Base-by-base conservation (phyloP, 257 asterid species). In the Nicotiana tomentosiformis region DNA sequence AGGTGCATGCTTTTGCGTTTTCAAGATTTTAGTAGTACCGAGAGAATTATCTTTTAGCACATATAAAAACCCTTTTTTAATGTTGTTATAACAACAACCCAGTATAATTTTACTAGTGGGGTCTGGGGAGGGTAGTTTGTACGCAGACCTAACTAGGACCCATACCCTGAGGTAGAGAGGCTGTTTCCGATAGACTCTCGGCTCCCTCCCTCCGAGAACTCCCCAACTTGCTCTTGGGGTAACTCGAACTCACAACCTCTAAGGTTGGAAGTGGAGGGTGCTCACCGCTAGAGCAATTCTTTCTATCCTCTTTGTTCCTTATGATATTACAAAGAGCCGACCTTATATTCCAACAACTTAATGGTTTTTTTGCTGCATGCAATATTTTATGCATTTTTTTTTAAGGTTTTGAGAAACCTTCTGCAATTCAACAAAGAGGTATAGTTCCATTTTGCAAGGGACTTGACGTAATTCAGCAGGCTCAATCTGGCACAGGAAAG, bases 371-470 rank as follows among this genome's bases (percentile, higher is more conserved):
- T 43, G 4, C 8, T 12, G 79, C 10, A 26, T 4, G 14, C 23
- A 0, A 49, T 17, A 29, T 55, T 78, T 72, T 5, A 10, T 69
- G 5, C 18, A 66, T 20, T 66, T 4, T 39, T 39, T 82, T 55
- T 58, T 2, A 67, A 94, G 98, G 98, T 91, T 94, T 93, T 74
- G 97, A 94, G 92, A 94, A 90, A 92, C 98, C 98, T 9, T 93
- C 97, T 64, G 98, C 98, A 10, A 93, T 94, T 85, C 98, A 94
- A 87, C 98, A 93, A 87, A 93, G 97, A 82, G 98, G 97, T 60
- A 93, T 94, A 46, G 97, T 94, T 15, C 97, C 97, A 33, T 94
- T 94, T 85, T 87, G 91, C 86, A 90, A 88, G 90, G 97, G 97
- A 4, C 97, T 93, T 4, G 97, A 93, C 67, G 97, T 94, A 46